Base-by-base conservation (phyloP, 352 stramenopile genomes). In the Lagenidium giganteum region DNA sequence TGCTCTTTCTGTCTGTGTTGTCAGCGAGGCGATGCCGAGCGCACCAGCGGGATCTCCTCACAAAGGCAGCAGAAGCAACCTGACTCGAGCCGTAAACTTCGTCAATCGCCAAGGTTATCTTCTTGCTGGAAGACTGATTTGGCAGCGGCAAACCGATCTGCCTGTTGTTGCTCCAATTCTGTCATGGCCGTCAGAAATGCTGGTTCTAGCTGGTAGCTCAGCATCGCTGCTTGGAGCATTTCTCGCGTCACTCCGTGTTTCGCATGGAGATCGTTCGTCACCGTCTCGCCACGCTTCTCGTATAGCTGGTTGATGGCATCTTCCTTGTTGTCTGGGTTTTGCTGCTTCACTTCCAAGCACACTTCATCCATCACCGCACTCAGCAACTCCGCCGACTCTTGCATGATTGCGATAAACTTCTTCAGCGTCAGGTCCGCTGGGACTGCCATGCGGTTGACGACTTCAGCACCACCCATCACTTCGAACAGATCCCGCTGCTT, bases 51-150 rank as follows among this genome's bases (percentile, higher is more conserved):
- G n/a, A n/a, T n/a, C n/a, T n/a, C n/a, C n/a, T n/a, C n/a, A n/a
- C n/a, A n/a, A n/a, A n/a, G n/a, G n/a, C n/a, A n/a, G n/a, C n/a
- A n/a, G n/a, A n/a, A n/a, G n/a, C n/a, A n/a, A n/a, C n/a, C n/a
- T n/a, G n/a, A n/a, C n/a, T n/a, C n/a, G n/a, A n/a, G n/a, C n/a
- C n/a, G n/a, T n/a, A n/a, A n/a, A n/a, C n/a, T n/a, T n/a, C n/a
- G n/a, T n/a, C n/a, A n/a, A n/a, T n/a, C n/a, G n/a, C 81, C 81
- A 78, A 93, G 91, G 79, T 93, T 93, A 37, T 91, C 81, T 66
- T 93, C 81, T 29, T 78, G 78, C 53, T 90, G 87, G 54, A 93
- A 93, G 55, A 93, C 88, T 56, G 79, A 60, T 12, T 76, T 78
- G 14, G 81, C 81, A 4, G 75, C 75, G 4, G 79, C 79, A 41